These are phyloP conservation scores for Trichosporon coremiiforme DNA, from an alignment of 1,284 basidiomycete species.

Conservation along the genomic window DNA sequence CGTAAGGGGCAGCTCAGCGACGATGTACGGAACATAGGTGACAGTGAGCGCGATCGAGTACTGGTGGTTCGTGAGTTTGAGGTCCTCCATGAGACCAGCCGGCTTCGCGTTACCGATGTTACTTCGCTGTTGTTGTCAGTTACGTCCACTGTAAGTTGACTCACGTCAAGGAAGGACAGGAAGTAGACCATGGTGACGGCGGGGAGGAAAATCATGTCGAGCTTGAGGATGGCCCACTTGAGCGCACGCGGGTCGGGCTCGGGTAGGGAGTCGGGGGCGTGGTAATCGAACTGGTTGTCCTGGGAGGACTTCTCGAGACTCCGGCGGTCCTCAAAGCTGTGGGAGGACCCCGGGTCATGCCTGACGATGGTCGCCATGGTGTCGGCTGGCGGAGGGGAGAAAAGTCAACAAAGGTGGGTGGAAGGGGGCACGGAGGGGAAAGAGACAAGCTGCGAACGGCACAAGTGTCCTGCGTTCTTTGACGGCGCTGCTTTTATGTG, in stretches of 20 bases:
- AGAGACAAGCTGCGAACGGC: background rate
- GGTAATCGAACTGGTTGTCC: slow-evolving; percentile 8
- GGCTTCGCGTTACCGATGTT: slow-evolving; percentile 64
- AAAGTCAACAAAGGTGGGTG: background rate
- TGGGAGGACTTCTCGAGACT: slow-evolving; percentile 15
- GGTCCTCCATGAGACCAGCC: slow-evolving; percentile 59
- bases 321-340: slow-evolving; percentile 12
- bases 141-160: slow-evolving; percentile 37
- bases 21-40: slow-evolving; percentile 44
- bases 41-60: slow-evolving; percentile 42
- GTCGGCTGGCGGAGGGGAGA: background rate
- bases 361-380: slow-evolving; percentile 15
- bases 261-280: background rate
- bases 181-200: slow-evolving; percentile 40
- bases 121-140: slow-evolving; percentile 34
- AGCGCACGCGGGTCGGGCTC: slow-evolving; percentile 21
- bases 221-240: slow-evolving; percentile 32
- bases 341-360: slow-evolving; percentile 2
- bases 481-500: background rate
- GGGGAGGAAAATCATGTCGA: slow-evolving; percentile 38
- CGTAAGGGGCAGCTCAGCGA: slow-evolving; percentile 42
- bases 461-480: slow-evolving; percentile 11
- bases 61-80: slow-evolving; percentile 37
- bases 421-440: background rate
- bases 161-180: slow-evolving; percentile 60